Evolutionary conservation across 2,329 filamentous ascomycete genomes (phyloP).

Genomic region (Exophiala sp.): DNA sequence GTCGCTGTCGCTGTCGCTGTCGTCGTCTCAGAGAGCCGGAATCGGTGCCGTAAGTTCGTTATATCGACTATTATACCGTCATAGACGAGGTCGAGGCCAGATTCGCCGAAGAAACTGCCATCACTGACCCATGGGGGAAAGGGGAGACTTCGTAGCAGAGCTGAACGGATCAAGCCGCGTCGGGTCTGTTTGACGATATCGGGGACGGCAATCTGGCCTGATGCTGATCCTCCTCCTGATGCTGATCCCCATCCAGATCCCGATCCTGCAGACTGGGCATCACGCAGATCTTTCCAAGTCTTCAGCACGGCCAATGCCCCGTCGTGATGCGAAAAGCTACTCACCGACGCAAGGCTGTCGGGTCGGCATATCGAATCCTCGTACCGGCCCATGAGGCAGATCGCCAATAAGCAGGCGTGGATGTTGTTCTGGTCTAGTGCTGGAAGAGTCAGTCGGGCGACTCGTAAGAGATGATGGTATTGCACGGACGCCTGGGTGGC

Average conservation of each 20-base stretch:
- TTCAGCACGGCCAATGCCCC: constrained; percentile 32
- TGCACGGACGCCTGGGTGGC: constrained; percentile 27
- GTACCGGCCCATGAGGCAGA: constrained; percentile 29
- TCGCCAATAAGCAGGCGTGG: constrained; percentile 25
- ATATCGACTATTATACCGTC: constrained; percentile 30
- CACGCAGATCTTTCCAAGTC: constrained; percentile 30
- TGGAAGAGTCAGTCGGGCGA: constrained; percentile 1
- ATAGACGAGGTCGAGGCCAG: constrained; percentile 31
- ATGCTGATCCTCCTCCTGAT: no score
- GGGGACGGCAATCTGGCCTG: background rate
- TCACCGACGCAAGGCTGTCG: background rate
- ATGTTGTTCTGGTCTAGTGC: constrained; percentile 4
- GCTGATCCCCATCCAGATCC: no score
- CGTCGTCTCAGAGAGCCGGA: background rate
- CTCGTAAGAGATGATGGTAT: constrained; percentile 27
- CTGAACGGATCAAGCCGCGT: constrained; percentile 29
- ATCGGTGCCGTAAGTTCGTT: constrained; percentile 22
- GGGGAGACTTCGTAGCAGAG: constrained; percentile 26
- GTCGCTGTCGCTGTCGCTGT: background rate
- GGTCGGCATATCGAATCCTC: constrained; percentile 20
- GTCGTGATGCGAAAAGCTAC: constrained; percentile 37
- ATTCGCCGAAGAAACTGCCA: constrained; percentile 31
- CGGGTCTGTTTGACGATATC: constrained; percentile 31
- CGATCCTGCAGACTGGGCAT: no score
- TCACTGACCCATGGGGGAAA: constrained; percentile 33